Percentiles rank a stretch among this genome's conserved stretches.
Conservation (phyloP, 2,329 filamentous ascomycete species). For the Botrytis fabae region DNA sequence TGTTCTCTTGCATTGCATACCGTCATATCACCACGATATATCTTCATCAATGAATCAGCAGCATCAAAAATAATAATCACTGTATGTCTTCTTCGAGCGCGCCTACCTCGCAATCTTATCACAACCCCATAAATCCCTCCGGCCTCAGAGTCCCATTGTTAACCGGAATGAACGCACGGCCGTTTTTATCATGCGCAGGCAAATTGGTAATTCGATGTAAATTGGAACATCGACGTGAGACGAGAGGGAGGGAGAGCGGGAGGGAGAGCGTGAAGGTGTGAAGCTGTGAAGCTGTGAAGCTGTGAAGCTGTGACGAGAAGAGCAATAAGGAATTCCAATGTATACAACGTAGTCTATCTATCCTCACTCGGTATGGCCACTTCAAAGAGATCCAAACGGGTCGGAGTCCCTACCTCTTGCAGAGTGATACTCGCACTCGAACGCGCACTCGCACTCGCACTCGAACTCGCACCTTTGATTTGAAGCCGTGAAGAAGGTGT, state of each 20-base stretch:
- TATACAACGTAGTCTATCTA: too few relatives aligned
- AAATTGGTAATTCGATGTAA: neutral
- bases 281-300: neutral
- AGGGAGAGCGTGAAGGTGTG: too few relatives aligned
- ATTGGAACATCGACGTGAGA: neutral
- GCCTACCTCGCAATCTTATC: constrained; percentile 1
- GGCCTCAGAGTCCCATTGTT: neutral
- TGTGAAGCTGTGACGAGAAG: neutral
- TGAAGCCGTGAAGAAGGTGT: neutral
- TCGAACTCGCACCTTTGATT: neutral
- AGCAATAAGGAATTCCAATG: neutral
- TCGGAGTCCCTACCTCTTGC: too few relatives aligned
- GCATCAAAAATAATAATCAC: too few relatives aligned
- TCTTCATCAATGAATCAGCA: too few relatives aligned
- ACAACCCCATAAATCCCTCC: neutral
- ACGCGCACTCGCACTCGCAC: too few relatives aligned
- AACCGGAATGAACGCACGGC: neutral
- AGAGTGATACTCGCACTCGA: too few relatives aligned
- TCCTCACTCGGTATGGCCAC: too few relatives aligned
- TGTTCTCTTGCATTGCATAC: too few relatives aligned
- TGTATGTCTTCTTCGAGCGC: neutral
- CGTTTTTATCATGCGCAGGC: neutral
- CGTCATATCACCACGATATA: too few relatives aligned
- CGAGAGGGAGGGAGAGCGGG: too few relatives aligned
- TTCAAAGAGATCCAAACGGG: neutral